phyloP scores from a whole-genome alignment of 2,329 filamentous ascomycete species.

The Pestalotiopsis fici region DNA sequence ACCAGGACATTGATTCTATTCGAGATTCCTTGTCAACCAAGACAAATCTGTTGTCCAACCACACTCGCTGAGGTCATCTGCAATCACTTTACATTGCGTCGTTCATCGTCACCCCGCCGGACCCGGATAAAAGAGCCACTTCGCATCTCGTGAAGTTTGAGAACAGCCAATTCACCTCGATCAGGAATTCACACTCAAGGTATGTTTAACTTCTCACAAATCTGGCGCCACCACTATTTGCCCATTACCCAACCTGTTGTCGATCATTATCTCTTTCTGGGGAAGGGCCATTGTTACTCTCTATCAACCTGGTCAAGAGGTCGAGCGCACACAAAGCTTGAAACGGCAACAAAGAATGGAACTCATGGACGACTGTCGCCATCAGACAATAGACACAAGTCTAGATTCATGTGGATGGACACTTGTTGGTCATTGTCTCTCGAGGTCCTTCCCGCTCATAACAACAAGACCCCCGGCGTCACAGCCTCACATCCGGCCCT shows the following conservation, averaged over 20 bases:
- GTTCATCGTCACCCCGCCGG: background rate
- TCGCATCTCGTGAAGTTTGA: constrained; percentile 1
- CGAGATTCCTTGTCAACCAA: constrained; percentile 8
- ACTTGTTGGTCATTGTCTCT: background rate
- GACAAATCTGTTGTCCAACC: constrained; percentile 12
- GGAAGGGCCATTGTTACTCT: background rate
- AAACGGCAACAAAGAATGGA: background rate
- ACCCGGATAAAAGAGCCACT: background rate
- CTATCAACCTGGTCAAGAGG: background rate
- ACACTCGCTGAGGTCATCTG: constrained; percentile 10
- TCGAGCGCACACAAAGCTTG: background rate
- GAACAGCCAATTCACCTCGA: background rate
- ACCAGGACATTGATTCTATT: background rate
- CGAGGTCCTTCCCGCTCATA: background rate
- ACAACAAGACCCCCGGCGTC: background rate
- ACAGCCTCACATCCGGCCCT: background rate
- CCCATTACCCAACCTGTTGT: background rate
- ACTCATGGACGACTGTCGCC: background rate
- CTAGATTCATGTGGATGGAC: too few relatives aligned
- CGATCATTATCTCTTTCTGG: background rate
- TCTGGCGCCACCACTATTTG: background rate
- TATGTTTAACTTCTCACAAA: background rate
- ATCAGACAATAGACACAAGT: background rate
- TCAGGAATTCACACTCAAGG: background rate
- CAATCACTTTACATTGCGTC: background rate